Conservation (phyloP, 177 flowering plant genomes). For the Vitis hybrid region DNA sequence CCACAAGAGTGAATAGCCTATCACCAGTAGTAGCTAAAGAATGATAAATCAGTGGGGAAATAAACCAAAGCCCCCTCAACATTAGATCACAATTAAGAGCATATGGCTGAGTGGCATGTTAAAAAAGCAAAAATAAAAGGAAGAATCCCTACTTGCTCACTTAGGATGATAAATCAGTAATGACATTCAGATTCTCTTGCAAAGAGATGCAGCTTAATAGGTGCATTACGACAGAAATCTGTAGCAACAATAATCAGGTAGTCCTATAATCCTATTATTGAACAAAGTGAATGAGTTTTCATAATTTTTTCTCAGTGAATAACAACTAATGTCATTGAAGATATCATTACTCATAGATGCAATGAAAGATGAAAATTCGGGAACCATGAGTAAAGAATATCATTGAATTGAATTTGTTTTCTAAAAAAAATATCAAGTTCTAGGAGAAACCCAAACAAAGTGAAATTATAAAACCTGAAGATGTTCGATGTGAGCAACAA, state of each 20-base stretch:
- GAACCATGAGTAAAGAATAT: not conserved
- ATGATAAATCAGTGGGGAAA: not conserved
- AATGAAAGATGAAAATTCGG: not conserved
- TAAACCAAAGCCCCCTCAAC: not conserved
- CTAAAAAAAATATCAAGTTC: not conserved
- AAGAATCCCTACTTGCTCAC: not conserved
- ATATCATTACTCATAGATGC: no score
- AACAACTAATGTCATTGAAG: no score
- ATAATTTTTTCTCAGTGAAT: no score
- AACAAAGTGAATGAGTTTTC: not conserved
- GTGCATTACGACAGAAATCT: not conserved
- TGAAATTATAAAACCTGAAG: constrained; percentile 59
- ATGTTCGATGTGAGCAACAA: constrained; percentile 39
- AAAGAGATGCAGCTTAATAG: not conserved
- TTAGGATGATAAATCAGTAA: not conserved
- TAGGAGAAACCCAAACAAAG: not conserved
- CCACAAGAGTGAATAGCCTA: not conserved
- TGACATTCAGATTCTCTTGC: not conserved
- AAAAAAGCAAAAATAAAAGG: not conserved
- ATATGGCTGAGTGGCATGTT: not conserved
- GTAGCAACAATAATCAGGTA: not conserved
- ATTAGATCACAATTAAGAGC: not conserved
- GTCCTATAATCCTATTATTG: not conserved
- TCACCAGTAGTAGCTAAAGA: not conserved
- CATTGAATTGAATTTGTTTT: not conserved